These are phyloP conservation scores for Stagonosporopsis rhizophila DNA, from an alignment of 2,329 filamentous ascomycete species.

Conservation along the genomic window DNA sequence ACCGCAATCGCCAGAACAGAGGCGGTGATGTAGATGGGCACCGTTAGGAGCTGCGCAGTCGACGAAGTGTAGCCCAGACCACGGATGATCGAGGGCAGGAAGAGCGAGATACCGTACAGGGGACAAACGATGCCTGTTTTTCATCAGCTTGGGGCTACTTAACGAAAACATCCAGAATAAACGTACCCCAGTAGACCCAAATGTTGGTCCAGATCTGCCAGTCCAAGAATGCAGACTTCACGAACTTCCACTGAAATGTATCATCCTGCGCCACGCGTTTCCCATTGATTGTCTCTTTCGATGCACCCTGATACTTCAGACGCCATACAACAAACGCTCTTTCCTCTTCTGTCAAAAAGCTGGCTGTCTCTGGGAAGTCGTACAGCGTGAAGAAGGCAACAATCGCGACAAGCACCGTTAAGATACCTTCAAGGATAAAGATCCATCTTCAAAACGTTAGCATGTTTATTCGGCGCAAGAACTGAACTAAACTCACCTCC, in stretches of 20 bases:
- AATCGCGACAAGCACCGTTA: slow-evolving; percentile 46
- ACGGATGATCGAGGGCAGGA: slow-evolving; percentile 57
- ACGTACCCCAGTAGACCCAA: slow-evolving; percentile 69
- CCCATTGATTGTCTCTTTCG: slow-evolving; percentile 61
- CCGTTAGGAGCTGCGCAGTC: slow-evolving; percentile 52
- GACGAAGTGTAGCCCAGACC: slow-evolving; percentile 51
- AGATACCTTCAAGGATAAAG: slow-evolving; percentile 47
- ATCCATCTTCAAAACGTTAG: slow-evolving; percentile 32
- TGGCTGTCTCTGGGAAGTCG: slow-evolving; percentile 67
- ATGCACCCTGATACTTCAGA: slow-evolving; percentile 58
- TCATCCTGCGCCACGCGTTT: slow-evolving; percentile 74
- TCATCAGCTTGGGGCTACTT: slow-evolving; percentile 10
- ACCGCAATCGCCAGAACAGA: slow-evolving; percentile 44
- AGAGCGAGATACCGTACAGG: slow-evolving; percentile 47
- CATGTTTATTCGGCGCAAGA: no score
- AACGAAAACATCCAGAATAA: neutral
- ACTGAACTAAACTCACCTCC: slow-evolving; percentile 5
- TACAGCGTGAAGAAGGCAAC: slow-evolving; percentile 63
- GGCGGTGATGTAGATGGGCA: slow-evolving; percentile 53
- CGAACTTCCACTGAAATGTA: slow-evolving; percentile 67
- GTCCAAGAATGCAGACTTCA: slow-evolving; percentile 55
- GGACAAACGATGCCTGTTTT: slow-evolving; percentile 48
- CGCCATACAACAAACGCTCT: slow-evolving; percentile 66
- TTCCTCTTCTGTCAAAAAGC: slow-evolving; percentile 62
- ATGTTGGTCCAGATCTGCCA: slow-evolving; percentile 60